phyloP scores from a whole-genome alignment of 2,329 filamentous ascomycete genomes.

The Pseudogymnoascus sp. region DNA sequence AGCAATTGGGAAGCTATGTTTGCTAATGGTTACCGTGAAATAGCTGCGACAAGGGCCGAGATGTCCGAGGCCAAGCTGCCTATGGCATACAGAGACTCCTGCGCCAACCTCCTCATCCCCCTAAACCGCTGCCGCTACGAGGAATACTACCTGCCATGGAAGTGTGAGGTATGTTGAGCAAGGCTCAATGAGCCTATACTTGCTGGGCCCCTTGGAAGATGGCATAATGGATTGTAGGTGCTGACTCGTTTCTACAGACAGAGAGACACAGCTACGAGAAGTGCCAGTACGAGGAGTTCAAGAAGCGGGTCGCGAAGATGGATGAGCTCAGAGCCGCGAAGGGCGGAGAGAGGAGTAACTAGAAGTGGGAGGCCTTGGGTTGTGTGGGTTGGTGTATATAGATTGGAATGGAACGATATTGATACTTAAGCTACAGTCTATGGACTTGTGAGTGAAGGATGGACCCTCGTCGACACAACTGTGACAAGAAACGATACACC shows the following conservation, averaged over 20 bases:
- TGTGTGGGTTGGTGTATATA: conserved; percentile 18
- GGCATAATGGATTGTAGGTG: neutral
- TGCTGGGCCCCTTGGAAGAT: neutral
- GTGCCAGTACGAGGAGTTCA: conserved; percentile 98
- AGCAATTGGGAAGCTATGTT: conserved; percentile 11
- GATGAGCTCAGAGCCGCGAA: conserved; percentile 85
- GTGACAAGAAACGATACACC: neutral
- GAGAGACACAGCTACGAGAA: conserved; percentile 98
- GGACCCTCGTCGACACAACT: neutral
- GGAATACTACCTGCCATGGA: conserved; percentile 93
- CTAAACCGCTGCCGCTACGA: conserved; percentile 90
- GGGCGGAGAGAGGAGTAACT: conserved; percentile 80
- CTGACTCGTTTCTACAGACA: conserved; percentile 46
- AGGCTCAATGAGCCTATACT: neutral
- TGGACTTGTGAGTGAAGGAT: neutral
- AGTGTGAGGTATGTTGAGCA: conserved; percentile 69
- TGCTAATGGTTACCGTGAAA: neutral
- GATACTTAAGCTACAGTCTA: neutral
- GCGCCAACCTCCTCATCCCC: conserved; percentile 88
- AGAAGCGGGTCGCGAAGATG: conserved; percentile 98
- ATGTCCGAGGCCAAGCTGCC: conserved; percentile 89
- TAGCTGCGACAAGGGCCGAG: conserved; percentile 76
- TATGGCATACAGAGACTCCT: conserved; percentile 87
- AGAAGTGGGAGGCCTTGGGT: conserved; percentile 18
- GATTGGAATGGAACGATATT: conserved; percentile 8